Conservation (phyloP, 345 rosid species). For the Salix exigua region DNA sequence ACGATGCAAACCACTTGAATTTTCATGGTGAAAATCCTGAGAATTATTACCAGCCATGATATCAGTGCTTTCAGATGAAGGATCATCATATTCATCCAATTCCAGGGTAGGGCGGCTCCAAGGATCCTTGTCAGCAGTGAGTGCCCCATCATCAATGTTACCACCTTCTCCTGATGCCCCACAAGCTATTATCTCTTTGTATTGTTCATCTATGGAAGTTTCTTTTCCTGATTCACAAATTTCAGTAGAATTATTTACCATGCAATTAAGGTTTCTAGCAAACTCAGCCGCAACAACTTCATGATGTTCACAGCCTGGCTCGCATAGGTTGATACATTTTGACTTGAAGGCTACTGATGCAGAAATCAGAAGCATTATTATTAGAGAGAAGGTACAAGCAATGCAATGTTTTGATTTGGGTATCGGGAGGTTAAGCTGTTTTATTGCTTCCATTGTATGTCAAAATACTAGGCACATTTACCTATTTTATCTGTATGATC, state of each 20-base stretch:
- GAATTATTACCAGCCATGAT: conserved; percentile 24
- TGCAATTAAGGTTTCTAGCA: conserved; percentile 12
- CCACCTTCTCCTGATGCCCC: conserved; percentile 29
- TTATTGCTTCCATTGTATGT: background rate
- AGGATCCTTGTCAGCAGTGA: conserved; percentile 26
- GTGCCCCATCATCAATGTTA: conserved; percentile 26
- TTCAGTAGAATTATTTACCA: conserved; percentile 16
- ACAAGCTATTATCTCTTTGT: conserved; percentile 20
- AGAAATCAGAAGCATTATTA: conserved; percentile 26
- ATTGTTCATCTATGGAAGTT: conserved; percentile 20
- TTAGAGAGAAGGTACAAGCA: conserved; percentile 9
- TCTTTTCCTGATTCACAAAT: conserved; percentile 21
- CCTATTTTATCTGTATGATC: conserved; percentile 30
- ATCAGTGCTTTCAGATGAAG: conserved; percentile 59
- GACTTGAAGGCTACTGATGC: conserved; percentile 29
- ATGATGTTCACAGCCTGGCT: conserved; percentile 17
- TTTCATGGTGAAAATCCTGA: conserved; percentile 24
- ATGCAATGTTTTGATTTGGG: conserved; percentile 7
- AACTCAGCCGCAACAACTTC: conserved; percentile 25
- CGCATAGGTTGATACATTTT: conserved; percentile 18
- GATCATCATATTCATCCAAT: conserved; percentile 34
- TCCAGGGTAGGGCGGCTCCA: conserved; percentile 32
- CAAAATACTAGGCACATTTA: conserved; percentile 19
- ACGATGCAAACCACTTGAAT: conserved; percentile 42
- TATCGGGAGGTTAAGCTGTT: background rate